Evolutionary conservation across 2,329 filamentous ascomycete species (phyloP).

Genomic region (Amauroascus verrucosus): DNA sequence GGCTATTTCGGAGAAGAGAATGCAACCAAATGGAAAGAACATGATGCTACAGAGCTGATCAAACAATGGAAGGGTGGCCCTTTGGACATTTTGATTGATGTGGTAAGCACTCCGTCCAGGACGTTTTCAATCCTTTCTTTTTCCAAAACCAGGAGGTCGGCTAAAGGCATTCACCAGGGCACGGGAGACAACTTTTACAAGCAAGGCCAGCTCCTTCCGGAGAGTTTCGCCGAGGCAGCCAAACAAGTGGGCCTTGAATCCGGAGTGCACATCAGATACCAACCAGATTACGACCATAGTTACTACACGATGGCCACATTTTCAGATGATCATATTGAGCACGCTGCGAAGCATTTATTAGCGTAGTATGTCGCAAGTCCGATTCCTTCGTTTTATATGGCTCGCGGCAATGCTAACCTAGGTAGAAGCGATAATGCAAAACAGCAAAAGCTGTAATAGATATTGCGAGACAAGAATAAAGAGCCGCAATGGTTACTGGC

Average conservation of each 20-base stretch:
- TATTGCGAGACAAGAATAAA: background rate
- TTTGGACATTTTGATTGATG: constrained; percentile 75
- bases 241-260: constrained; percentile 60
- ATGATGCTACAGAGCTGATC: constrained; percentile 86
- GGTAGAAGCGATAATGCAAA: constrained; percentile 5
- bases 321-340: constrained; percentile 77
- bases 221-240: constrained; percentile 77
- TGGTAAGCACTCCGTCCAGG: constrained; percentile 46
- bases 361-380: constrained; percentile 34
- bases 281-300: constrained; percentile 88
- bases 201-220: constrained; percentile 79
- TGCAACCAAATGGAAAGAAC: constrained; percentile 65
- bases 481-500: background rate
- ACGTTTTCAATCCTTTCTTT: background rate
- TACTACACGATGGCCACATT: constrained; percentile 96
- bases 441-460: constrained; percentile 6
- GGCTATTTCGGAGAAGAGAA: constrained; percentile 75
- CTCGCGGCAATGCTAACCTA: constrained; percentile 1
- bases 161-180: constrained; percentile 44
- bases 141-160: background rate
- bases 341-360: constrained; percentile 76
- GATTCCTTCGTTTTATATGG: background rate
- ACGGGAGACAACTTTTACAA: constrained; percentile 96
- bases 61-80: constrained; percentile 60
- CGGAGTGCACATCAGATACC: constrained; percentile 70